These are phyloP conservation scores for Vigna trinervia DNA, from an alignment of 306 rosid genomes.

Conservation along the genomic window DNA sequence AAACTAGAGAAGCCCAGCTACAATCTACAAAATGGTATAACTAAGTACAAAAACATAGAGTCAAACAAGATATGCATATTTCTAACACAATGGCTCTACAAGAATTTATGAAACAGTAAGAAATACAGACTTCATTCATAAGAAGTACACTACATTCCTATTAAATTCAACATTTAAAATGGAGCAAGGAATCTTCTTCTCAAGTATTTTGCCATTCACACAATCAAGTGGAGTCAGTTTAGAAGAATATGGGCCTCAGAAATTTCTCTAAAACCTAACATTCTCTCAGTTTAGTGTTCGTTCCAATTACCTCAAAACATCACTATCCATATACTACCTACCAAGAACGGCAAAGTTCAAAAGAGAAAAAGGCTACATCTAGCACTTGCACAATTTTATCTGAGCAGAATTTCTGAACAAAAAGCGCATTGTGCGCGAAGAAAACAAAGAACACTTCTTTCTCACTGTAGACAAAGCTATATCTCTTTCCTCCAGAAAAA, in stretches of 20 bases:
- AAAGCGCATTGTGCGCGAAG: conserved; percentile 2
- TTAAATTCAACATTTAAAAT: conserved; percentile 1
- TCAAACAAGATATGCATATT: background rate
- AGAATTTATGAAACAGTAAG: conserved; percentile 1
- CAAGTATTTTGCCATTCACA: background rate
- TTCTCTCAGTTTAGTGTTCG: conserved; percentile 8
- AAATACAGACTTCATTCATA: background rate
- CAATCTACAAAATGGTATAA: conserved; percentile 1
- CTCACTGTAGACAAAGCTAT: background rate
- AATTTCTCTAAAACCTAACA: conserved; percentile 1
- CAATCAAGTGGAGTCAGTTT: conserved; percentile 8
- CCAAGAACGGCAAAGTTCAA: background rate
- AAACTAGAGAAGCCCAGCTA: conserved; percentile 4
- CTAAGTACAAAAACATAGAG: background rate
- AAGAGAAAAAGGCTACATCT: background rate
- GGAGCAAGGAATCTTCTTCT: conserved; percentile 17
- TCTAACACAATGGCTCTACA: conserved; percentile 19
- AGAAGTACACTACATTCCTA: background rate
- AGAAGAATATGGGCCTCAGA: background rate
- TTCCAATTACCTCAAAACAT: conserved; percentile 28
- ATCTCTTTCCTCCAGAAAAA: conserved; percentile 12
- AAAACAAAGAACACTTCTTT: background rate
- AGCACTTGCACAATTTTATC: conserved; percentile 5
- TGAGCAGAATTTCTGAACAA: conserved; percentile 24
- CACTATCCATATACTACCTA: background rate